Base-by-base conservation (phyloP, 2,329 filamentous ascomycete species). In the Rasamsonia emersonii region DNA sequence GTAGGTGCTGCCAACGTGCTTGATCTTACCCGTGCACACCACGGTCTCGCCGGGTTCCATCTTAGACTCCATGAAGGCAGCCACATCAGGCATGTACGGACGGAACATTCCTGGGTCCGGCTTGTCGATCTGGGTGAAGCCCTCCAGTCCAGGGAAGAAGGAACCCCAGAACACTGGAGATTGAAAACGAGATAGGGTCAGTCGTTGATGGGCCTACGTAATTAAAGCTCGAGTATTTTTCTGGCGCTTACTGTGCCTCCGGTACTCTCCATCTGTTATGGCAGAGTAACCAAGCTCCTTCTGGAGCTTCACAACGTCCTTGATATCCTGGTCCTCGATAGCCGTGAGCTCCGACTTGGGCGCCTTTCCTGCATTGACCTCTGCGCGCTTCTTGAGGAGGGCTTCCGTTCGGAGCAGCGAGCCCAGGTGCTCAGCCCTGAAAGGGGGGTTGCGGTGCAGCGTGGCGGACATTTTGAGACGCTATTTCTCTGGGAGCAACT, bases 341-440 rank as follows among this genome's bases (percentile, higher is more conserved):
- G 66, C 64, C 2, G 62, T 62, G 7, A 86, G 68, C 38, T 78
- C 69, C n/a, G 71, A 62, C 30, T 65, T 51, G 5, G 65, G 59
- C 24, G 69, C 53, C 43, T 71, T 61, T 36, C 73, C 73, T 33
- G 74, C 70, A 41, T 78, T 66, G 37, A 68, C 56, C 51, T 70
- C 53, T 42, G 68, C 62, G 56, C 80, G 68, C 28, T 72, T 71
- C 28, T 73, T 64, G 9, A 81, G 65, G 16, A 85, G 69, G 31
- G 70, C 59, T 32, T 73, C 56, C 1, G 80, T 79, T 18, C 80
- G 76, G 36, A 84, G 71, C 18, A 85, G 65, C 9, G 79, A 83
- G 30, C 80, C 80, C 39, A 82, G 70, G 43, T 85, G 80, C 59
- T 85, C 80, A 38, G 79, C 78, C 50, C 81, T 71, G 59, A 82